Conservation (phyloP, 805 yeast genomes). For the Lachancea quebecensis region DNA sequence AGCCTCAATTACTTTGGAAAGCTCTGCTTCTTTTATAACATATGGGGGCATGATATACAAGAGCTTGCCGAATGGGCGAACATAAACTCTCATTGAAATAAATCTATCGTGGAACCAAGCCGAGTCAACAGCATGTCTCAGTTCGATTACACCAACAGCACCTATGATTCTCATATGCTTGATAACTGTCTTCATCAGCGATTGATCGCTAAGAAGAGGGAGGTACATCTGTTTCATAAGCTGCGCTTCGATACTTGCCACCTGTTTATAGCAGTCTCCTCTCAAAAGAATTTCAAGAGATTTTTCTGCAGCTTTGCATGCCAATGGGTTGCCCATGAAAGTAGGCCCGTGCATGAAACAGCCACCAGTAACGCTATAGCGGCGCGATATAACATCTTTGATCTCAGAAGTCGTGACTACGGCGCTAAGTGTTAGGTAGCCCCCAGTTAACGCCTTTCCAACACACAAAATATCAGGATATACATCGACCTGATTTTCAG, state of each 20-base stretch:
- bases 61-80: constrained; percentile 22
- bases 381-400: constrained; percentile 15
- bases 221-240: constrained; percentile 14
- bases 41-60: constrained; percentile 28
- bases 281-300: constrained; percentile 20
- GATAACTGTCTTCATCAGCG: constrained; percentile 10
- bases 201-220: constrained; percentile 4
- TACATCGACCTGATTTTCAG: constrained; percentile 13
- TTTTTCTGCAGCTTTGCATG: constrained; percentile 22
- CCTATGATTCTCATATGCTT: constrained; percentile 17
- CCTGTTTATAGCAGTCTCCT: constrained; percentile 20
- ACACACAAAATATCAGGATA: constrained; percentile 24
- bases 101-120: constrained; percentile 19
- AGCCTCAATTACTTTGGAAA: constrained; percentile 9
- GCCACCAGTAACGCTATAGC: constrained; percentile 17
- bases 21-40: constrained; percentile 15
- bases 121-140: constrained; percentile 13
- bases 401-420: constrained; percentile 17
- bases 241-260: constrained; percentile 14
- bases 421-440: constrained; percentile 22
- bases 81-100: constrained; percentile 15
- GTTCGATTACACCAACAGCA: constrained; percentile 23
- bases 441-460: constrained; percentile 27
- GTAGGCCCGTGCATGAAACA: constrained; percentile 29
- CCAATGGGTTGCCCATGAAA: constrained; percentile 26